Evolutionary conservation across 106 monocot genomes (phyloP).

Genomic region (Dendrobium chrysotoxum): DNA sequence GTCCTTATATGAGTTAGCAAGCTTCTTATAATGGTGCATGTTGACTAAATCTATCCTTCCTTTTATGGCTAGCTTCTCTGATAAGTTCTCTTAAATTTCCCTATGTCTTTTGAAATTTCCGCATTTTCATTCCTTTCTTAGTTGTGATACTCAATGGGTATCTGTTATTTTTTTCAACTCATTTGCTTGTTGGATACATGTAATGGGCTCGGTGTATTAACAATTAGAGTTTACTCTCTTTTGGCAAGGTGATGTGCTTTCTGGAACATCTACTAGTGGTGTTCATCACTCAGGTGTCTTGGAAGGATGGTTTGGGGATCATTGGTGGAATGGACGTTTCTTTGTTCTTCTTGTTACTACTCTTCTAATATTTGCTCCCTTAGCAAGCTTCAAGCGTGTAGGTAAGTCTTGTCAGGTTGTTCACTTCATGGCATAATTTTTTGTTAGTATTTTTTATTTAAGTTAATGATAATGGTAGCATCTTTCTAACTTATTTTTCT

Average conservation of each 20-base stretch:
- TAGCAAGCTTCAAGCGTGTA: constrained; percentile 61
- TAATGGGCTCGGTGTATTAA: too few species aligned
- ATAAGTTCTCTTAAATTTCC: too few species aligned
- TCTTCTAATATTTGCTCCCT: constrained; percentile 44
- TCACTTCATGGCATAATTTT: background rate
- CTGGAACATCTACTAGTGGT: constrained; percentile 54
- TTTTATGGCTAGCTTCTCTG: too few species aligned
- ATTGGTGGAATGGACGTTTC: constrained; percentile 63
- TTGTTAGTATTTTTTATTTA: background rate
- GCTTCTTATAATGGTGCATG: too few species aligned
- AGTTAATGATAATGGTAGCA: background rate
- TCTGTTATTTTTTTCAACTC: too few species aligned
- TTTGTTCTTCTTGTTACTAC: constrained; percentile 47
- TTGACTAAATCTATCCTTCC: too few species aligned
- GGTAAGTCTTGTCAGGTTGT: constrained; percentile 20
- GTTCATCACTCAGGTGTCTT: constrained; percentile 57
- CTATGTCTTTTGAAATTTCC: too few species aligned
- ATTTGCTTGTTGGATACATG: too few species aligned
- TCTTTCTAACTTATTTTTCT: background rate
- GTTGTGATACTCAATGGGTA: too few species aligned
- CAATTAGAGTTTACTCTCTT: background rate
- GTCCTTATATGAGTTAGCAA: too few species aligned
- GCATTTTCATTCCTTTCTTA: too few species aligned
- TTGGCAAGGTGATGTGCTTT: constrained; percentile 59
- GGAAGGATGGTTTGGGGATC: constrained; percentile 72